Evolutionary conservation across 2,329 filamentous ascomycete genomes (phyloP), one percentile per base, ranked within the genome.

Genomic region (Sarocladiaceae sp.): DNA sequence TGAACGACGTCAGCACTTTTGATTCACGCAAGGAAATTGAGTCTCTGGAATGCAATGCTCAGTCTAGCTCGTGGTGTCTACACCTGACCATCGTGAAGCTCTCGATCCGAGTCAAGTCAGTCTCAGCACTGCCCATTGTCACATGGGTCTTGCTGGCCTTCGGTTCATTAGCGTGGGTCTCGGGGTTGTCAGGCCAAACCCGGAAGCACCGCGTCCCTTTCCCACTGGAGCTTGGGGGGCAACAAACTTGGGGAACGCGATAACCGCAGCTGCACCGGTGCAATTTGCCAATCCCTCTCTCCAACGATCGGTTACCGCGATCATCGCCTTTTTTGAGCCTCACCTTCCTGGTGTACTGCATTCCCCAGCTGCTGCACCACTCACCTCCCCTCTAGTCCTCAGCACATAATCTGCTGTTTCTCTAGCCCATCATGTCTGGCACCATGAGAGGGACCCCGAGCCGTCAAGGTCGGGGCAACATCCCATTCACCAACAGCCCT

Each of bases 381-480:
- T 17, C 17, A 46, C 20, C 40, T 46, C 26, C 15, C 26, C 44
- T 11, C 15, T 33, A 7, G 20, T 17, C 22, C 44, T 33, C 28
- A 22, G 18, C 28, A 48, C 17, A 25, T 22, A 7, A 13, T 17
- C 28, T 22, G 44, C 55, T 48, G n/a, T 28, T 26, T 33, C 23
- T 31, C n/a, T 17, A 12, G 28, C 55, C 56, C 61, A 61, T 66
- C 65, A 81, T 82, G 78, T 81, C 79, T 55, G 74, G 73, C 64
- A 88, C 86, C 54, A 76, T 86, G 70, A 80, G 87, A 74, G 84
- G 84, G 61, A 89, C 86, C 56, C 86, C 87, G 61, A 87, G 66
- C 66, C 79, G 82, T 57, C 74, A 86, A 70, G 70, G 72, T 60
- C 79, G 84, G 62, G 81, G 78, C 59, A 72, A 71, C 60, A 72